Conservation (phyloP, 495 filamentous ascomycete species). For the Penicillium fimorum region DNA sequence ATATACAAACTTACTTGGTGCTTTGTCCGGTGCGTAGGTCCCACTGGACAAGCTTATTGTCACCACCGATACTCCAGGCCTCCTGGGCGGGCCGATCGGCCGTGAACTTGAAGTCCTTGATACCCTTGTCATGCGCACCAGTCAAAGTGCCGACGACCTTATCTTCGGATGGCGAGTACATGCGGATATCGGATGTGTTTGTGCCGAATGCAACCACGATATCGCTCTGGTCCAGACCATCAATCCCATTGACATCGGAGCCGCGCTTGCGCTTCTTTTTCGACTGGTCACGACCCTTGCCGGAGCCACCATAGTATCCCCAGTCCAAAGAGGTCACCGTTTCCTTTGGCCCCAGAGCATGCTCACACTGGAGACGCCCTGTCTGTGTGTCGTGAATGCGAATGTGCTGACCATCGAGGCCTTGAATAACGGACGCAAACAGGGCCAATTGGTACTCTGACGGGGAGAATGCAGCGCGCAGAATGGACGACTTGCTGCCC, state of each 20-base stretch:
- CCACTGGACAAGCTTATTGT: conserved; percentile 62
- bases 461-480: conserved; percentile 55
- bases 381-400: conserved; percentile 60
- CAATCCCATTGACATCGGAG: conserved; percentile 44
- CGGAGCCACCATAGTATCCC: conserved; percentile 45
- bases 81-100: conserved; percentile 39
- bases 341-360: conserved; percentile 51
- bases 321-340: conserved; percentile 57
- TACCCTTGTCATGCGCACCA: conserved; percentile 52
- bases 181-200: conserved; percentile 51
- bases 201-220: conserved; percentile 56
- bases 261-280: conserved; percentile 60
- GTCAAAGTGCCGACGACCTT: conserved; percentile 49
- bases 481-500: conserved; percentile 49
- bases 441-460: conserved; percentile 55
- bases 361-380: conserved; percentile 56
- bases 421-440: conserved; percentile 60
- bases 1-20: conserved; percentile 40
- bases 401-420: conserved; percentile 57
- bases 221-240: conserved; percentile 40
- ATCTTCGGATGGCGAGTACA: conserved; percentile 55
- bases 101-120: conserved; percentile 58
- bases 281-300: conserved; percentile 38
- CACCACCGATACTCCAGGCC: conserved; percentile 60
- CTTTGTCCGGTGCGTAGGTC: conserved; percentile 50